phyloP scores from a whole-genome alignment of 202 grass and related monocot species.

The Elaeis oleifera region DNA sequence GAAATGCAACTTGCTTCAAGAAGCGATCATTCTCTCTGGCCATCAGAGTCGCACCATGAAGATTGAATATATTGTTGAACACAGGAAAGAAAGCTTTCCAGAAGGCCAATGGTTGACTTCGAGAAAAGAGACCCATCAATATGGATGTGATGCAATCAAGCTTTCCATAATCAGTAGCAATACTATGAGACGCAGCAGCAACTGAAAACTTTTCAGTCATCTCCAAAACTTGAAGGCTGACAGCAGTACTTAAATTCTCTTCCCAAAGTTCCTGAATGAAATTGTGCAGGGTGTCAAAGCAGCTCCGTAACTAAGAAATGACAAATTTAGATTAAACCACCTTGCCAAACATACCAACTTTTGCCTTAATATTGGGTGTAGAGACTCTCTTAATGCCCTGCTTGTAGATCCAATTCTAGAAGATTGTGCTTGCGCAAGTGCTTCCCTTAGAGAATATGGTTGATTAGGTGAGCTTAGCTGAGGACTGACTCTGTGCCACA shows the following conservation, averaged over 20 bases:
- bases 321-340: not conserved
- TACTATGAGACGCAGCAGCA: conserved; percentile 66
- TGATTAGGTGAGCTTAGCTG: conserved; percentile 92
- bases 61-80: conserved; percentile 75
- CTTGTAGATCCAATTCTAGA: conserved; percentile 85
- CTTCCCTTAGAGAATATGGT: conserved; percentile 97
- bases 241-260: conserved; percentile 17
- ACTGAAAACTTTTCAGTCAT: conserved; percentile 87
- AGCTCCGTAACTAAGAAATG: not conserved
- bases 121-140: conserved; percentile 81
- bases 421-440: conserved; percentile 94
- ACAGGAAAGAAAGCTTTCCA: conserved; percentile 86
- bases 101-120: conserved; percentile 78
- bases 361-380: conserved; percentile 86
- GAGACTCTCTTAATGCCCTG: conserved; percentile 84
- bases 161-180: conserved; percentile 83
- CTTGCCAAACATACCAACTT: conserved; percentile 62
- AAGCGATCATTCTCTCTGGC: conserved; percentile 98
- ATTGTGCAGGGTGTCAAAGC: not conserved
- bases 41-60: conserved; percentile 82
- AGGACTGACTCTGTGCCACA: conserved; percentile 93
- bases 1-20: conserved; percentile 98
- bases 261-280: conserved; percentile 21
- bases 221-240: conserved; percentile 46
- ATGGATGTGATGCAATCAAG: conserved; percentile 85